These are phyloP conservation scores for Acanthamoeba triangularis DNA, from an alignment of 208 protist genomes.

Conservation along the genomic window DNA sequence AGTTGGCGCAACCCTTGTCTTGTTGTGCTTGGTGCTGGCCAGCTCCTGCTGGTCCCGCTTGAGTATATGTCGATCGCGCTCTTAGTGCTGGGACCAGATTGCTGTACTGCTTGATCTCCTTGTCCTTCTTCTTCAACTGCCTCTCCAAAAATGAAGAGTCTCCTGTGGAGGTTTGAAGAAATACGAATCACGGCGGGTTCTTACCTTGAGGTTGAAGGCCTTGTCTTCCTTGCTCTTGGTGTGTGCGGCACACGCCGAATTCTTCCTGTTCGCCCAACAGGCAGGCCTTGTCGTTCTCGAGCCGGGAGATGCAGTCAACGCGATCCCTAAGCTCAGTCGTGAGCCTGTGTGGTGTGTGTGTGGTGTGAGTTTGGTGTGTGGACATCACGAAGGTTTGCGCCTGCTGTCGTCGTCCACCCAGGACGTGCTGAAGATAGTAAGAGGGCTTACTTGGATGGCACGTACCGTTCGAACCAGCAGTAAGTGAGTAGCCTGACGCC, in stretches of 20 bases:
- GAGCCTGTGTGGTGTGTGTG: neutral
- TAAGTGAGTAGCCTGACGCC: neutral
- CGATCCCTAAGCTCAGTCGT: neutral
- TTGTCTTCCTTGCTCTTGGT: slow-evolving; percentile 1
- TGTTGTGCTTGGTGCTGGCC: too few species aligned
- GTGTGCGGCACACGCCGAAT: neutral
- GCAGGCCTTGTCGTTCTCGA: neutral
- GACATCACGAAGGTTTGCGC: neutral
- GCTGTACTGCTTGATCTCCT: slow-evolving; percentile 51
- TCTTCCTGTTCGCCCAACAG: neutral
- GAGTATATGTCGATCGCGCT: slow-evolving; percentile 72
- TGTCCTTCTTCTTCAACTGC: slow-evolving; percentile 67
- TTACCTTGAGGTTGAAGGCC: neutral
- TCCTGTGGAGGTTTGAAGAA: neutral
- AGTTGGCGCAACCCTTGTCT: too few species aligned
- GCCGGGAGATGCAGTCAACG: neutral
- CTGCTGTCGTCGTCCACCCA: too few species aligned
- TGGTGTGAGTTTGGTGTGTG: too few species aligned
- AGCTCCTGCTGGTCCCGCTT: slow-evolving; percentile 63
- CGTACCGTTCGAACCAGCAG: neutral
- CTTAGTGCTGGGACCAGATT: slow-evolving; percentile 42
- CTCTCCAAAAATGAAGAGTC: slow-evolving; percentile 10
- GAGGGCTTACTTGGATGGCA: too few species aligned
- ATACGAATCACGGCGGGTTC: neutral
- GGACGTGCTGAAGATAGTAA: neutral